Base-by-base conservation (phyloP, 2,329 filamentous ascomycete species). In the Colletotrichum sp. region DNA sequence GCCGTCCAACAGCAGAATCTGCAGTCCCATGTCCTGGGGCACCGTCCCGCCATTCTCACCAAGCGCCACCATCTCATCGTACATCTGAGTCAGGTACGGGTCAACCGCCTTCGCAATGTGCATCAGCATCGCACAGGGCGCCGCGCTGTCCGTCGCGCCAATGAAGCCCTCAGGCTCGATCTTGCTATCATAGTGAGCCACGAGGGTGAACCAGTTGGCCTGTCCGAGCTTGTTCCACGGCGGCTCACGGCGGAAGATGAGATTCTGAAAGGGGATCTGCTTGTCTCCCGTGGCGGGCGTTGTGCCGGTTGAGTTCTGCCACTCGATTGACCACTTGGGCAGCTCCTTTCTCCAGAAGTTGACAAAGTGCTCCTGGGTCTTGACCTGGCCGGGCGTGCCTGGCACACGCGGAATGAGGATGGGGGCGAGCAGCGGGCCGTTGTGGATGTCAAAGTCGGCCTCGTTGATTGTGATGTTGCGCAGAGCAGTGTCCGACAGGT, bases 181-280 rank as follows among this genome's bases (percentile, higher is more conserved):
- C 84, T 95, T 95, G 82, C 91, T 94, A 80, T 97, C 95, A 82
- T 96, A 97, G 82, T 97, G 95, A 38, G 95, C 95, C 10, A 95
- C 95, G 65, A 97, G 87, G 6, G 94, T 95, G 78, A 97, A 85
- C 67, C 94, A 87, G 66, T 93, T 93, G 16, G 94, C 91, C 81
- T 96, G 91, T 1, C 95, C 95, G 0, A 88, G 85, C 52, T 88
- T 84, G 3, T 92, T 88, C 92, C 94, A 95, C 9, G 95, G 95
- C 56, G 95, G 95, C 83, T 97, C 94, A 66, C 94, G 90, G 61
- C 91, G 92, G 30, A 94, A 91, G 68, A 97, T 93, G 55, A 97
- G 85, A 80, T 98, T 97, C 71, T 91, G 87, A 80, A 97, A 97
- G 0, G 94, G 94, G 0, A 96, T 84, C 52, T 93, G 86, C 76